phyloP scores from a whole-genome alignment of 106 monocot genomes.

The Vanilla planifolia region DNA sequence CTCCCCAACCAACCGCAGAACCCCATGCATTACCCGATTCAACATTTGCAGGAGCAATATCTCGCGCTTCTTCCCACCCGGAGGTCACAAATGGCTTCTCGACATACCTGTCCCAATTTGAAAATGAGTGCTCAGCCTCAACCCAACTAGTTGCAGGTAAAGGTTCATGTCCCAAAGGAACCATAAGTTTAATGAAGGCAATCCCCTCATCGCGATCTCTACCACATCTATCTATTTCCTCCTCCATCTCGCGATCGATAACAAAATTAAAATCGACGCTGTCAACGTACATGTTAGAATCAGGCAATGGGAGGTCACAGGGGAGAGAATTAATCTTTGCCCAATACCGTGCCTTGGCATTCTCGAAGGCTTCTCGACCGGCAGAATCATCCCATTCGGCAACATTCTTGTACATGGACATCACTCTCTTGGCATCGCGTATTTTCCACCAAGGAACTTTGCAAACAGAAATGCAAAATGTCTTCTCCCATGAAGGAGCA shows the following conservation, averaged over 20 bases:
- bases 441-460: constrained; percentile 26
- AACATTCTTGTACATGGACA: constrained; percentile 14
- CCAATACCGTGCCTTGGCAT: constrained; percentile 30
- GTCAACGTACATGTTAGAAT: constrained; percentile 28
- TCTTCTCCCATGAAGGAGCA: constrained; percentile 32
- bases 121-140: constrained; percentile 11
- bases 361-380: constrained; percentile 29
- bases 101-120: constrained; percentile 21
- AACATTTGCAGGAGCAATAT: not conserved
- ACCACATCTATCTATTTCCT: constrained; percentile 25
- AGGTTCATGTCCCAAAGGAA: constrained; percentile 17
- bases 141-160: constrained; percentile 17
- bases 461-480: constrained; percentile 26
- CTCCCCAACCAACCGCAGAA: constrained; percentile 8
- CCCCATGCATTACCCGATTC: constrained; percentile 8
- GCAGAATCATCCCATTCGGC: constrained; percentile 37
- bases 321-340: constrained; percentile 15
- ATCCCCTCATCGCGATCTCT: not conserved
- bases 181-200: not conserved
- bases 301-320: constrained; percentile 24
- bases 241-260: constrained; percentile 28
- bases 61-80: constrained; percentile 6
- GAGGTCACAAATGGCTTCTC: constrained; percentile 5
- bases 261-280: constrained; percentile 18
- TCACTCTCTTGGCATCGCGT: constrained; percentile 13